Evolutionary conservation across 441 rosid species (phyloP).

Genomic region (Gossypium lobatum): DNA sequence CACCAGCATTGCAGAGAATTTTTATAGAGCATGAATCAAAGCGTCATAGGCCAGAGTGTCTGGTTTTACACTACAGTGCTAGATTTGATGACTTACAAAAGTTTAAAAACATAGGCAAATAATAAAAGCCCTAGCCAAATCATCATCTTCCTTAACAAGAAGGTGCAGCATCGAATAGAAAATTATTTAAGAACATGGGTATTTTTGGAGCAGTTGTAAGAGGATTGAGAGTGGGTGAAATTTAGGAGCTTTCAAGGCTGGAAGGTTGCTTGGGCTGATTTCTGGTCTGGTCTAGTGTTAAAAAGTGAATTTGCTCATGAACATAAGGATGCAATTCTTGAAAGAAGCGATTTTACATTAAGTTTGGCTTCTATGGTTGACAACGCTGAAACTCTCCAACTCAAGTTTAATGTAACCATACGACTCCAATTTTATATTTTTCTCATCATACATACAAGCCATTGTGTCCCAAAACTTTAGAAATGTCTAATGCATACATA

Average conservation of each 20-base stretch:
- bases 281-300: slow-evolving; percentile 42
- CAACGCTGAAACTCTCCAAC: background rate
- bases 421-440: background rate
- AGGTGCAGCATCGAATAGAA: slow-evolving; percentile 64
- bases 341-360: slow-evolving; percentile 12
- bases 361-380: background rate
- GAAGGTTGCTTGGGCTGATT: slow-evolving; percentile 56
- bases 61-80: slow-evolving; percentile 37
- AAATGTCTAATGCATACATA: background rate
- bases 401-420: too few relatives aligned
- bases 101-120: slow-evolving; percentile 64
- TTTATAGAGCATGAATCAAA: slow-evolving; percentile 55
- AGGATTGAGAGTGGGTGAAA: slow-evolving; percentile 23
- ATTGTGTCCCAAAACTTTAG: background rate
- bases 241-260: slow-evolving; percentile 54
- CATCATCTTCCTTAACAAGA: slow-evolving; percentile 74
- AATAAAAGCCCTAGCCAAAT: slow-evolving; percentile 61
- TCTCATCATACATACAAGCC: background rate
- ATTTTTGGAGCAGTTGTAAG: background rate
- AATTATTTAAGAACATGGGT: slow-evolving; percentile 53
- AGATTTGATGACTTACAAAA: slow-evolving; percentile 61
- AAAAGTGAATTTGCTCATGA: background rate
- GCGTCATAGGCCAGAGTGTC: slow-evolving; percentile 61
- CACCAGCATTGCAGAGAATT: slow-evolving; percentile 52
- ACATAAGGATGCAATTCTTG: slow-evolving; percentile 6